Evolutionary conservation across 1,139 yeast genomes (phyloP).

Genomic region (Starmera stellimalicola): DNA sequence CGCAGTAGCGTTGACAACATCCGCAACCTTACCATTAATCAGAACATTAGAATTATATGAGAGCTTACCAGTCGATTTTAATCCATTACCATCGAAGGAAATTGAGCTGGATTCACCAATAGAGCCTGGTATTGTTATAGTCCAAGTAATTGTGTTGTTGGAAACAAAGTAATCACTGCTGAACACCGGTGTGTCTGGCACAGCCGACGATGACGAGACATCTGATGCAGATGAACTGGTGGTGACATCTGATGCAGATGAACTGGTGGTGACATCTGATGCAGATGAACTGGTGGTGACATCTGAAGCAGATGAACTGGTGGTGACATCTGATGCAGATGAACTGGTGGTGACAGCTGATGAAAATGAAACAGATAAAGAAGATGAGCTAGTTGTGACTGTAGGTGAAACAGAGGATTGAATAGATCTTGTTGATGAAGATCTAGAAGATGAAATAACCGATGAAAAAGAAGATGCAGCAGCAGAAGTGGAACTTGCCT

Average conservation of each 20-base stretch:
- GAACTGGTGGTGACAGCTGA: not conserved
- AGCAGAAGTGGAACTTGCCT: constrained; percentile 6
- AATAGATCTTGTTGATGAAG: constrained; percentile 1
- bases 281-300: constrained; percentile 1
- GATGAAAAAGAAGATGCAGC: constrained; percentile 2
- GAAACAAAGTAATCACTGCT: constrained; percentile 1
- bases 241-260: constrained; percentile 8
- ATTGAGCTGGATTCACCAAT: constrained; percentile 4
- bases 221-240: constrained; percentile 10
- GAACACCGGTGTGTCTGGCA: not conserved
- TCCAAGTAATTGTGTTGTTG: constrained; percentile 1
- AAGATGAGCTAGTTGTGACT: not conserved
- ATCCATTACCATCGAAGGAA: not conserved
- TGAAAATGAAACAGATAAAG: constrained; percentile 1
- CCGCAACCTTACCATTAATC: not conserved
- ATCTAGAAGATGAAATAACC: not conserved
- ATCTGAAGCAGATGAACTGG: not conserved
- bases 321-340: not conserved
- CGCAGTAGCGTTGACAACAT: constrained; percentile 1
- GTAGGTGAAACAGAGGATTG: not conserved
- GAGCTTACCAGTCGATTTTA: constrained; percentile 2
- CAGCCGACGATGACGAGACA: constrained; percentile 6
- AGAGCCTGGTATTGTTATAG: constrained; percentile 2
- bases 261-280: constrained; percentile 3
- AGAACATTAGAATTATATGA: constrained; percentile 3